Percentiles rank a stretch among this genome's conserved stretches.
phyloP scores from a whole-genome alignment of 352 stramenopile species.

The Pythium aphanidermatum region DNA sequence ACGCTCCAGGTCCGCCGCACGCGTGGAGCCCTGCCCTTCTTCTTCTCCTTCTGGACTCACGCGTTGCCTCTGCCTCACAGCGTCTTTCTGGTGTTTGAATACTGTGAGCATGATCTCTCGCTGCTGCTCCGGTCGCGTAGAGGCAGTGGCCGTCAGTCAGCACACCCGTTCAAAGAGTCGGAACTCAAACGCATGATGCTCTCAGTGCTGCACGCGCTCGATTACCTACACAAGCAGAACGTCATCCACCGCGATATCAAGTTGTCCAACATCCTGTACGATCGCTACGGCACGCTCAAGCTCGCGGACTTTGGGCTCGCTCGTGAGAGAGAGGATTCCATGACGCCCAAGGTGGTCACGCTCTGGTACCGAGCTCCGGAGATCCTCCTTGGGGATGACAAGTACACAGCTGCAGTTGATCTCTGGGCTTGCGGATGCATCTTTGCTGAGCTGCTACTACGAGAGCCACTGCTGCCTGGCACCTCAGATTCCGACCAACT shows the following conservation, averaged over 20 bases:
- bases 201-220: conserved; percentile 76
- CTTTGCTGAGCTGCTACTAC: conserved; percentile 51
- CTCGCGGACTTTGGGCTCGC: conserved; percentile 65
- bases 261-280: conserved; percentile 92
- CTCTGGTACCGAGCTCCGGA: conserved; percentile 94
- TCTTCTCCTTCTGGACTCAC: neutral
- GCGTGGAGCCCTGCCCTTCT: neutral
- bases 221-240: conserved; percentile 76
- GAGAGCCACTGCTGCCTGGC: conserved; percentile 51
- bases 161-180: conserved; percentile 67
- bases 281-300: conserved; percentile 60
- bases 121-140: conserved; percentile 54
- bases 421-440: conserved; percentile 82
- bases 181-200: conserved; percentile 90
- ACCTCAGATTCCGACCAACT: conserved; percentile 66
- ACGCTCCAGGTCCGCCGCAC: conserved; percentile 34
- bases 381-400: conserved; percentile 81
- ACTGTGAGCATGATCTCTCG: conserved; percentile 82
- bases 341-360: conserved; percentile 90
- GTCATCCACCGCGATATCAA: conserved; percentile 94
- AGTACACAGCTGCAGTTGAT: conserved; percentile 90
- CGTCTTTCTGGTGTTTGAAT: conserved; percentile 91
- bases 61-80: conserved; percentile 17
- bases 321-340: conserved; percentile 23
- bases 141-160: no score